A percentile compares a stretch with the other conserved stretches of the same genome.
Evolutionary conservation across 495 filamentous ascomycete genomes (phyloP).

Genomic region (Pseudotulostoma volvatum): DNA sequence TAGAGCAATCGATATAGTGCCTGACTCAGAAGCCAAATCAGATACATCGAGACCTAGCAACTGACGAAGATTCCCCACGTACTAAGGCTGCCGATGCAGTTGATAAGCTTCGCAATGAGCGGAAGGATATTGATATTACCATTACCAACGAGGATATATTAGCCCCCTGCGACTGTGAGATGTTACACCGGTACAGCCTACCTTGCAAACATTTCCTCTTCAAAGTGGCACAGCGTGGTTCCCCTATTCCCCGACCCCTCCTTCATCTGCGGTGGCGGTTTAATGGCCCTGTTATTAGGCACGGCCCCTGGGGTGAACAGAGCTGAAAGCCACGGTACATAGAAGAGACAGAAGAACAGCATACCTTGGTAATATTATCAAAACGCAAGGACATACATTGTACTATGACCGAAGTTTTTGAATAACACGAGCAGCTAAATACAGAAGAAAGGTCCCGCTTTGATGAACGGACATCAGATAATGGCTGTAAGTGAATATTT

Average conservation of each 20-base stretch:
- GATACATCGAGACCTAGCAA: background rate
- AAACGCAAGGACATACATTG: background rate
- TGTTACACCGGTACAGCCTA: background rate
- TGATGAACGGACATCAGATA: background rate
- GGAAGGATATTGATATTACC: background rate
- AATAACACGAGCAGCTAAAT: background rate
- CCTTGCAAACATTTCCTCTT: slow-evolving; percentile 1
- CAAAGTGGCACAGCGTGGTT: background rate
- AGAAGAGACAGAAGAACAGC: background rate
- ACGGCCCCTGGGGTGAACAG: background rate
- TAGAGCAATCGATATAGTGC: background rate
- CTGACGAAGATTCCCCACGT: background rate
- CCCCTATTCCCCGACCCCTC: background rate
- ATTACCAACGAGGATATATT: background rate
- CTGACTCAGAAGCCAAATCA: background rate
- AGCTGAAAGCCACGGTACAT: background rate
- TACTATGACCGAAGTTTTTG: background rate
- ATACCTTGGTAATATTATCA: background rate
- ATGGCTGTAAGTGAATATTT: background rate
- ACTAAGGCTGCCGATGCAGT: background rate
- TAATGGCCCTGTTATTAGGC: slow-evolving; percentile 1
- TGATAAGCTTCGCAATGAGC: background rate
- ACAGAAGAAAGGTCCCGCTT: background rate
- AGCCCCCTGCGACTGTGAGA: background rate
- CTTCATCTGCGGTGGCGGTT: background rate